Evolutionary conservation across 2,329 filamentous ascomycete genomes (phyloP).

Genomic region (Xylariomycetidae sp.): DNA sequence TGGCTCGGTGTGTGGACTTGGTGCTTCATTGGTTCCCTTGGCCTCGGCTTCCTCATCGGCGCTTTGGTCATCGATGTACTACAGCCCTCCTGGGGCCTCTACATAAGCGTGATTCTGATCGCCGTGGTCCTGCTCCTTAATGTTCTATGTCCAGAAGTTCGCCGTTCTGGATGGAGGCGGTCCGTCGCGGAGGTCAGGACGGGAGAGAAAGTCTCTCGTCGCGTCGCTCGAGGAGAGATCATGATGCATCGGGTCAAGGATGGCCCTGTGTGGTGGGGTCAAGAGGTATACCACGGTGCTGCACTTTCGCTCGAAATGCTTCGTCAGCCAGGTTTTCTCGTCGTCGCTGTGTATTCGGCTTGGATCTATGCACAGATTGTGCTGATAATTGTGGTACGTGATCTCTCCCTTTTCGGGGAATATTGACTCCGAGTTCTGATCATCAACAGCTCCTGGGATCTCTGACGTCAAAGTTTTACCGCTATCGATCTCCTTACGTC

Average conservation of each 20-base stretch:
- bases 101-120: slow-evolving; percentile 64
- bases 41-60: slow-evolving; percentile 67
- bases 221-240: slow-evolving; percentile 67
- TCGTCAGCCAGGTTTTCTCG: slow-evolving; percentile 66
- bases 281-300: slow-evolving; percentile 69
- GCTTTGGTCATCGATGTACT: slow-evolving; percentile 62
- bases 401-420: not conserved
- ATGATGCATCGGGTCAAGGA: slow-evolving; percentile 71
- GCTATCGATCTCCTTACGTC: slow-evolving; percentile 58
- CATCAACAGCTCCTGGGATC: slow-evolving; percentile 55
- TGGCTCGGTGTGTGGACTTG: slow-evolving; percentile 77
- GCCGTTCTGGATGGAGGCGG: slow-evolving; percentile 63
- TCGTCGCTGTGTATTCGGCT: slow-evolving; percentile 66
- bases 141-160: slow-evolving; percentile 66
- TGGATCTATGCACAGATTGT: slow-evolving; percentile 79
- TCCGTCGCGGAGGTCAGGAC: slow-evolving; percentile 62
- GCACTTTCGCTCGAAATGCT: slow-evolving; percentile 66
- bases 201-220: slow-evolving; percentile 46
- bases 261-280: slow-evolving; percentile 71
- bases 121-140: slow-evolving; percentile 64
- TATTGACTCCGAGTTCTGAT: slow-evolving; percentile 1
- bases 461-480: slow-evolving; percentile 65
- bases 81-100: slow-evolving; percentile 70
- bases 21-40: slow-evolving; percentile 69
- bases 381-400: slow-evolving; percentile 56